phyloP scores from a whole-genome alignment of 768 basidiomycete genomes.

The Lanmaoa rubissima region DNA sequence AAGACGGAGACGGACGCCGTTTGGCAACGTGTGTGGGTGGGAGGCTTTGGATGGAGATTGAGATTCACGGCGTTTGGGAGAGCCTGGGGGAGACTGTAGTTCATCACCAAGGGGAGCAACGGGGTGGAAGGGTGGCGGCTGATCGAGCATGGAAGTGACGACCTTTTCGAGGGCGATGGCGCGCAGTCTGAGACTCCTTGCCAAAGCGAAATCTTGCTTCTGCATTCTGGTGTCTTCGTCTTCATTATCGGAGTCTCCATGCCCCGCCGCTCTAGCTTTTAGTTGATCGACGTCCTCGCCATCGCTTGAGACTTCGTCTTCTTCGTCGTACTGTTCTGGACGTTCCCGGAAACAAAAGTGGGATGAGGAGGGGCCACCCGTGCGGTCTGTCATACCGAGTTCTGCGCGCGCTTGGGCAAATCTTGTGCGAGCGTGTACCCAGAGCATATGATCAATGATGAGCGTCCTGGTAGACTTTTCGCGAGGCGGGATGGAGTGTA shows the following conservation, averaged over 20 bases:
- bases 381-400: slow-evolving; percentile 81
- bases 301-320: slow-evolving; percentile 63
- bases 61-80: slow-evolving; percentile 40
- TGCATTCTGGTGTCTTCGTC: slow-evolving; percentile 59
- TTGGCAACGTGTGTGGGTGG: slow-evolving; percentile 67
- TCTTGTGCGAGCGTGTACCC: slow-evolving; percentile 78
- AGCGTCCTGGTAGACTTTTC: slow-evolving; percentile 88
- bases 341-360: slow-evolving; percentile 64
- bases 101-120: slow-evolving; percentile 48
- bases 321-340: slow-evolving; percentile 76
- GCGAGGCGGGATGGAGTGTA: slow-evolving; percentile 81
- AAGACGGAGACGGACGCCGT: slow-evolving; percentile 76
- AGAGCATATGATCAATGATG: slow-evolving; percentile 85
- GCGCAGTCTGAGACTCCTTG: slow-evolving; percentile 62
- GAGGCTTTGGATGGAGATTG: slow-evolving; percentile 28
- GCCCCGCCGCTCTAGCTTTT: slow-evolving; percentile 50
- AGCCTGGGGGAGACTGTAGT: slow-evolving; percentile 48
- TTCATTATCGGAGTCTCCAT: slow-evolving; percentile 47
- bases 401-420: slow-evolving; percentile 84
- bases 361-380: slow-evolving; percentile 60
- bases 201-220: slow-evolving; percentile 60
- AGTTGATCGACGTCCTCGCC: slow-evolving; percentile 51
- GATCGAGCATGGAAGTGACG: slow-evolving; percentile 74
- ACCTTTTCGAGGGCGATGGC: slow-evolving; percentile 85
- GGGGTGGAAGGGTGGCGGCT: slow-evolving; percentile 65